Percentiles rank a stretch among this genome's conserved stretches.
Evolutionary conservation across 345 rosid genomes (phyloP).

Genomic region (Populus nigra): DNA sequence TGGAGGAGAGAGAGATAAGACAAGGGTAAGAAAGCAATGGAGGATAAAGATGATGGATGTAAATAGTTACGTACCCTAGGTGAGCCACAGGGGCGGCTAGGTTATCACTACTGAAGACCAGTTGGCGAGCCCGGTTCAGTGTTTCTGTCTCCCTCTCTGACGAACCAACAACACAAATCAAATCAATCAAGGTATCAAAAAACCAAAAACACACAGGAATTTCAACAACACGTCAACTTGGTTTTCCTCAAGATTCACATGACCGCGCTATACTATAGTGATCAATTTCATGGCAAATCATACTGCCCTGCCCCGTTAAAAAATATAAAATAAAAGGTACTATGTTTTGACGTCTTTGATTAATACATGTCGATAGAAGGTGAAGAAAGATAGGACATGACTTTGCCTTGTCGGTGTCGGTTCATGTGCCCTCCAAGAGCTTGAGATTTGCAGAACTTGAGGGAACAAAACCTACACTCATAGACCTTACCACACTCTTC

Average conservation of each 20-base stretch:
- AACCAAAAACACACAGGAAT: constrained; percentile 8
- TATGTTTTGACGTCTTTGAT: not conserved
- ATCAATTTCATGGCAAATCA: constrained; percentile 8
- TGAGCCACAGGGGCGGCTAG: constrained; percentile 48
- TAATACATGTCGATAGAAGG: not conserved
- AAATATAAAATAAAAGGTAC: not conserved
- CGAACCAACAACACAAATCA: constrained; percentile 24
- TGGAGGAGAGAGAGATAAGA: not conserved
- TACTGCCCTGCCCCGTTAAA: not conserved
- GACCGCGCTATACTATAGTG: constrained; percentile 18
- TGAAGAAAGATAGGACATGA: not conserved
- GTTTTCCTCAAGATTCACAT: constrained; percentile 34
- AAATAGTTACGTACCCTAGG: constrained; percentile 35
- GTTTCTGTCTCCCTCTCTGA: constrained; percentile 98
- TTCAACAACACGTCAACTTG: constrained; percentile 25
- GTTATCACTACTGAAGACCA: constrained; percentile 76
- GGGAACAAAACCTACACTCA: constrained; percentile 99
- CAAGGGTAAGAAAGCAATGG: not conserved
- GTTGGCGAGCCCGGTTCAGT: constrained; percentile 96
- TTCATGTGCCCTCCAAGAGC: constrained; percentile 99
- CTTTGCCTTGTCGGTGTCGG: constrained; percentile 97
- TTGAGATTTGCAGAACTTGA: constrained; percentile 99
- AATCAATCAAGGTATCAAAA: constrained; percentile 16
- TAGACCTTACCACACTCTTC: constrained; percentile 88
- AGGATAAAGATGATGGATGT: not conserved